Evolutionary conservation across 257 asterid genomes (phyloP), one percentile per base, ranked within the genome.

Genomic region (Schizonepeta tenuifolia): DNA sequence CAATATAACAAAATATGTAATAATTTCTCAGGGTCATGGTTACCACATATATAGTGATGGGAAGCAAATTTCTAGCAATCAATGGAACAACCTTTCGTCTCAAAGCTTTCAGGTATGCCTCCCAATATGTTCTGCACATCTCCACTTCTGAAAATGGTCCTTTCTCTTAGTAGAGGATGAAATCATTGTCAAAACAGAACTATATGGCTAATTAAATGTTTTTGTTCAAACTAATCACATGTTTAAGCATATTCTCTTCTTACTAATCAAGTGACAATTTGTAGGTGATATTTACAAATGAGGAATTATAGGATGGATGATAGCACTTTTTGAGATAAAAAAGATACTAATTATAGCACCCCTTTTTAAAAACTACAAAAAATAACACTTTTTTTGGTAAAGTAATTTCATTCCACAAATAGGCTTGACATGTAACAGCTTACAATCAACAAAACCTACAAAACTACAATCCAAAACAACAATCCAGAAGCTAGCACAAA

Each of bases 31-130:
- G 98, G 99, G 99, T 73, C 96, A 64, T 83, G 98, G 99, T 76
- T 61, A 79, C 87, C 90, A 88, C 83, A 69, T 85, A 77, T 87
- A 74, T 22, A 79, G 75, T 75, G 87, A 87, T 21, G 96, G 96
- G 36, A 49, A 64, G 73, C 85, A 81, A 87, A 73, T 87, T 63
- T 86, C 71, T 1, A 69, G 26, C 74, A 67, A 81, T 67, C 89
- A 86, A 70, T 95, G 98, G 98, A 90, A 95, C 83, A 85, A 92
- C 79, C 79, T 90, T 75, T 88, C 99, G 31, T 85, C 87, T 67
- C 99, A 95, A 82, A 91, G 87, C 83, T 86, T 88, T 82, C 98
- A 92, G 92, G 99, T 92, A 71, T 28, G 50, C 74, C 79, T 65
- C 75, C n/a, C 35, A 3, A 36, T 47, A 20, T 43, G 44, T 65